Evolutionary conservation across 1,284 basidiomycete species (phyloP), one percentile per base, ranked within the genome.

Genomic region (Naganishia cerealis): DNA sequence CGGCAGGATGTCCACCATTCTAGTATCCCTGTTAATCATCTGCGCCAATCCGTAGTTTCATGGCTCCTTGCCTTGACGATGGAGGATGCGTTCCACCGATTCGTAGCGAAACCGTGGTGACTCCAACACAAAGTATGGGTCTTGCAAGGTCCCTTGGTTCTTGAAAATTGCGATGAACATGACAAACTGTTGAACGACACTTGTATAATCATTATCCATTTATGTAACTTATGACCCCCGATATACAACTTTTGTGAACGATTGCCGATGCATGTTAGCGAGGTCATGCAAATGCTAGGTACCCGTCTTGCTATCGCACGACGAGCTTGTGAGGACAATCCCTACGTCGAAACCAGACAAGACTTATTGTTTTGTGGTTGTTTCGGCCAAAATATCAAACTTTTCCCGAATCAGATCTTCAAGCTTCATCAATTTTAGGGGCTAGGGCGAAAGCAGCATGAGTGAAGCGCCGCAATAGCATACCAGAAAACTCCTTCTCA

Each of bases 1-100:
- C 8, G 12, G 10, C 21, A 15, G 4, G 21, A 8, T 38, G 12
- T 57, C 38, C 2, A 21, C 5, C 43, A 3, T 12, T 16, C n/a
- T 40, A 1, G 10, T 15, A 42, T 12, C 26, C 36, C 10, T 43
- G 18, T 36, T 52, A 4, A 36, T 39, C 7, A 24, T 55, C 13
- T n/a, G 4, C 38, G 13, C 8, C 16, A 18, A n/a, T 48, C 43
- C 13, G 3, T 33, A 68, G 67, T 26, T 68, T 68, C 53, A 57
- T 65, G 57, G 67, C 67, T 5, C 67, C 67, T 0, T 68, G 67
- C 21, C 54, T 68, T 16, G 55, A 62, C n/a, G 67, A 59, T 38
- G 61, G 61, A 16, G 61, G 61, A 12, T 54, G 50, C 29, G 26
- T 42, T 4, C 59, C 58, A 40, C 48, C 50, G 8, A 38, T 63